Evolutionary conservation across 495 filamentous ascomycete species (phyloP).

Genomic region (Choiromyces venosus): DNA sequence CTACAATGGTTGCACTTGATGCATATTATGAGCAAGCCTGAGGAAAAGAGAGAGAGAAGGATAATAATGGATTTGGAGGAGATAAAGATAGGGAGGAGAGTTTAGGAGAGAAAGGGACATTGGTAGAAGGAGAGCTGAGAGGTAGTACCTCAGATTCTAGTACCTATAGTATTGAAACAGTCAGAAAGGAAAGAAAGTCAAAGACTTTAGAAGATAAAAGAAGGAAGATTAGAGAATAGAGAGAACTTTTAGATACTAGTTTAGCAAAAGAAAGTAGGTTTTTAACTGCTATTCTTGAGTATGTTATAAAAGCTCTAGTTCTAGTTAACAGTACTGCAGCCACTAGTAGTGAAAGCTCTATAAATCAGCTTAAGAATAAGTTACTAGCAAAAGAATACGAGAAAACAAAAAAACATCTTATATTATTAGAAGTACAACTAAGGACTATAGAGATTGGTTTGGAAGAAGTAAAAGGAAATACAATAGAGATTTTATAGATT

Average conservation of each 20-base stretch:
- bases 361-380: no score
- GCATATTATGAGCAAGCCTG: neutral
- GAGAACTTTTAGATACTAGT: neutral
- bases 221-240: neutral
- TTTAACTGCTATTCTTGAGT: neutral
- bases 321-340: no score
- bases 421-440: fast-evolving
- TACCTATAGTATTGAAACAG: no score
- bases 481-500: neutral
- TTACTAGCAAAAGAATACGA: neutral
- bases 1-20: neutral
- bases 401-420: neutral
- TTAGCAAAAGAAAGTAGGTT: neutral
- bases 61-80: neutral
- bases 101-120: no score
- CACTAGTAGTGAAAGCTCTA: fast-evolving
- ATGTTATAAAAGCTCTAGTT: neutral
- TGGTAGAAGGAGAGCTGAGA: no score
- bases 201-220: neutral
- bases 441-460: neutral
- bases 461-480: neutral
- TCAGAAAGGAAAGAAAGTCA: neutral
- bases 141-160: no score
- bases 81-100: no score
- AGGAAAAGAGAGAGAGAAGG: no score